Percentiles rank a stretch among this genome's conserved stretches.
Conservation (phyloP, 2,329 filamentous ascomycete genomes). For the Aspergillus puulaauensis region DNA sequence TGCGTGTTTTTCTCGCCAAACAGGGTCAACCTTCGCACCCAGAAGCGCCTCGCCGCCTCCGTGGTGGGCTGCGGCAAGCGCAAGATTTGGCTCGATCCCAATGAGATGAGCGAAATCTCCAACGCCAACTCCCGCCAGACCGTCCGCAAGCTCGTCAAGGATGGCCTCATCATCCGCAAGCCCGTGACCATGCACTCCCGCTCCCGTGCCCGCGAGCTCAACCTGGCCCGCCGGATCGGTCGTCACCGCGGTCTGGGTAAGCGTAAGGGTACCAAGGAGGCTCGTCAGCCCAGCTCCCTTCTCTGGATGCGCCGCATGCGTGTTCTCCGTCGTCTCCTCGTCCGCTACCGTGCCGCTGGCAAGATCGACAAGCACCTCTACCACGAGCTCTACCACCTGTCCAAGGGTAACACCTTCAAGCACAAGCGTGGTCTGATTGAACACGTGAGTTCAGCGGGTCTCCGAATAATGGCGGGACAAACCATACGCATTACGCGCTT, state of each 20-base stretch:
- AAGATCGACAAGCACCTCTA: constrained; percentile 99
- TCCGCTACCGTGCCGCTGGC: constrained; percentile 99
- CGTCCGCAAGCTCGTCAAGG: constrained; percentile 98
- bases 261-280: constrained; percentile 99
- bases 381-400: constrained; percentile 99
- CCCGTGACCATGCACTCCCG: constrained; percentile 99
- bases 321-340: constrained; percentile 96
- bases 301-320: constrained; percentile 99
- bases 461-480: background rate
- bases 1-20: constrained; percentile 30
- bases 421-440: constrained; percentile 99
- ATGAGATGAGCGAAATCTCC: constrained; percentile 98
- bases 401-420: constrained; percentile 99
- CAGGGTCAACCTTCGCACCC: constrained; percentile 99
- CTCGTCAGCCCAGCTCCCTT: constrained; percentile 98
- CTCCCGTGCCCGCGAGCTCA: constrained; percentile 91
- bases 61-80: constrained; percentile 99
- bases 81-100: constrained; percentile 99
- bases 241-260: constrained; percentile 99
- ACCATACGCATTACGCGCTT: too few species aligned
- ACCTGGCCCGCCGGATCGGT: constrained; percentile 89
- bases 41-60: constrained; percentile 99
- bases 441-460: constrained; percentile 71
- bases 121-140: constrained; percentile 99
- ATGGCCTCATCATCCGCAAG: constrained; percentile 99